These are phyloP conservation scores for Psidium friedrichsthalianum DNA, from an alignment of 345 rosid species.

Conservation along the genomic window DNA sequence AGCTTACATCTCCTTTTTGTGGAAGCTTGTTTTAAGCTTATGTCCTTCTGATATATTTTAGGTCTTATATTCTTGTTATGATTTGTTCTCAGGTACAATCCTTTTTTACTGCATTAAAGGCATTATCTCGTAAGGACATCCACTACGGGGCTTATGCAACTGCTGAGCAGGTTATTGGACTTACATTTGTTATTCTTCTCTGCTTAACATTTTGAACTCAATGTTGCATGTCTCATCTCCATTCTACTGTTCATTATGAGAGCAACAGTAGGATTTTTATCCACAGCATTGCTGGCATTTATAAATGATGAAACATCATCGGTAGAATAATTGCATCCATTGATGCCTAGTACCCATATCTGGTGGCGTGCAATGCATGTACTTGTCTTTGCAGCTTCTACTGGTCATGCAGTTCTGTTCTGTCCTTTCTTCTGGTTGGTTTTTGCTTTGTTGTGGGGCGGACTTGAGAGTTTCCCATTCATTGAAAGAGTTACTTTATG, in stretches of 20 bases:
- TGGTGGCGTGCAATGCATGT: not conserved
- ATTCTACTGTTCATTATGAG: not conserved
- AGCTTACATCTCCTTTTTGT: not conserved
- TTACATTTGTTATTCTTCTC: not conserved
- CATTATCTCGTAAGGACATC: conserved; percentile 86
- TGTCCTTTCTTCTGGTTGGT: not conserved
- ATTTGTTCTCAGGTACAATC: conserved; percentile 62
- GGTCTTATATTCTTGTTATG: not conserved
- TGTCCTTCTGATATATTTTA: not conserved
- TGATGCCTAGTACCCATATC: not conserved
- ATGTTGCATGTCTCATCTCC: not conserved
- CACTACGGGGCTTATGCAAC: conserved; percentile 98
- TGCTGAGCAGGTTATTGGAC: conserved; percentile 68
- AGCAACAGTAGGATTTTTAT: not conserved
- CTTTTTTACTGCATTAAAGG: conserved; percentile 78
- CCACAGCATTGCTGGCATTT: not conserved
- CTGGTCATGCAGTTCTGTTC: not conserved
- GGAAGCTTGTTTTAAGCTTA: not conserved
- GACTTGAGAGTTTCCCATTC: not conserved
- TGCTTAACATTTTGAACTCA: not conserved
- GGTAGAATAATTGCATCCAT: not conserved
- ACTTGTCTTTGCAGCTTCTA: not conserved
- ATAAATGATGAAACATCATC: not conserved
- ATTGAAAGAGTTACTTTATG: not conserved
- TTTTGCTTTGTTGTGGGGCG: not conserved